Base-by-base conservation (phyloP, 192 early-diverging fungal genomes). In the Phycomyces nitens region DNA sequence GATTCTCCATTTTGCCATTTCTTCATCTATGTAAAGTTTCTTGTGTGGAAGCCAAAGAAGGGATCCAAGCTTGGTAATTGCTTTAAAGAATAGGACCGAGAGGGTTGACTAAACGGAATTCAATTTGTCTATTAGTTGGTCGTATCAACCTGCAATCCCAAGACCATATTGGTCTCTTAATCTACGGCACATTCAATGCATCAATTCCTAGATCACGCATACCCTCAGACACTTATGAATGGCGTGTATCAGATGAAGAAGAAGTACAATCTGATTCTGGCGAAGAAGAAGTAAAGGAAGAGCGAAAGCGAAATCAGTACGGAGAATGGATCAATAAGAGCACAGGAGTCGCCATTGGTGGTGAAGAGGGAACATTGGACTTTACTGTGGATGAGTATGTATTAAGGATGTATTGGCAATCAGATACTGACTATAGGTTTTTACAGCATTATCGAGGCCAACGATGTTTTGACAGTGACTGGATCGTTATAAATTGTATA, bases 151-250 rank as follows among this genome's bases (percentile, higher is more conserved):
- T 96, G 54, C 92, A 95, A 52, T 96, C 94, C 50, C 82, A 90
- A 6, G 93, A 95, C 72, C 96, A 98, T 62, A 90, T 98, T 69
- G 96, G 94, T 67, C 78, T 95, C 23, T 80, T 98, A 50, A 81
- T 98, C 54, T 93, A 94, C 74, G 90, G 93, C 43, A 89, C 93
- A 8, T 95, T 98, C 80, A 98, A 98, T 65, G 96, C 94, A 21
- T 95, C 94, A 15, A 96, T 98, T 40, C 87, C 96, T 4, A 81
- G 87, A 15, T 87, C 88, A 57, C 78, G 86, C 60, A 91, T 98
- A 43, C 89, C 87, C 26, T 76, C 82, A 59, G 75, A 77, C 59
- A 85, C 82, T 70, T 98, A 89, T 69, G 79, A 84, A 60, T 95
- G 86, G 88, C 67, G 75, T 62, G 72, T 77, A 41, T 79, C 75